Percentiles rank a stretch among this genome's conserved stretches.
Conservation (phyloP, 345 rosid species). For the Raphanus raphanistrum region DNA sequence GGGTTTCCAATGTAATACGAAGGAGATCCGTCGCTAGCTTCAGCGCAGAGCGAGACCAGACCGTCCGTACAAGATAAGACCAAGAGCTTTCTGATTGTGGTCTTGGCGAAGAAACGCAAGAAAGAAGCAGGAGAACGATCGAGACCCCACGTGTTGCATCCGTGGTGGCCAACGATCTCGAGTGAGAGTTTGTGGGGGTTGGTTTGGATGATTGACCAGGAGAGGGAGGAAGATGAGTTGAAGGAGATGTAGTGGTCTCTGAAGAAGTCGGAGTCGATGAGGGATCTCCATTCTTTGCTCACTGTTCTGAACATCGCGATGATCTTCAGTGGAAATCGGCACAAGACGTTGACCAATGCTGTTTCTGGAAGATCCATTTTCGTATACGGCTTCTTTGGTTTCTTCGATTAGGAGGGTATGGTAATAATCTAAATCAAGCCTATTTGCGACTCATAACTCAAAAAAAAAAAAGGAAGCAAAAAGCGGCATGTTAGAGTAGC, state of each 20-base stretch:
- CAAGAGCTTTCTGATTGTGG: background rate
- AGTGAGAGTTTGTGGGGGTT: slow-evolving; percentile 11
- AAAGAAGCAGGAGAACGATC: slow-evolving; percentile 6
- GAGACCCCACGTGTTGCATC: slow-evolving; percentile 9
- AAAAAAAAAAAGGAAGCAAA: too few species aligned
- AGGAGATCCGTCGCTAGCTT: background rate
- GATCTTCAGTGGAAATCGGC: slow-evolving; percentile 9
- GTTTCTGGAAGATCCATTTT: slow-evolving; percentile 13
- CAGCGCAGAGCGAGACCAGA: background rate
- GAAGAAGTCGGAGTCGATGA: slow-evolving; percentile 19
- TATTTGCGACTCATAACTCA: background rate
- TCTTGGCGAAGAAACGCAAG: background rate
- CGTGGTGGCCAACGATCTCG: slow-evolving; percentile 19
- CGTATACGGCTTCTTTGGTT: background rate
- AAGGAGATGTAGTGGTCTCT: slow-evolving; percentile 8
- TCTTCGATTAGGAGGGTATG: background rate
- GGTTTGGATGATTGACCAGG: slow-evolving; percentile 23
- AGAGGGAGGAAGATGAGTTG: slow-evolving; percentile 15
- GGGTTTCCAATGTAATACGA: slow-evolving; percentile 24
- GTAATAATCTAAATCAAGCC: background rate
- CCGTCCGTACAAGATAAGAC: slow-evolving; percentile 22
- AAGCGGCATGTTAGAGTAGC: too few species aligned
- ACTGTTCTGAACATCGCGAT: slow-evolving; percentile 17
- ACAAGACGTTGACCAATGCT: background rate
- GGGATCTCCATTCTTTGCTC: slow-evolving; percentile 11